Evolutionary conservation across 1,284 basidiomycete species (phyloP), one percentile per base, ranked within the genome.

Genomic region (Ceratobasidium theobromae): DNA sequence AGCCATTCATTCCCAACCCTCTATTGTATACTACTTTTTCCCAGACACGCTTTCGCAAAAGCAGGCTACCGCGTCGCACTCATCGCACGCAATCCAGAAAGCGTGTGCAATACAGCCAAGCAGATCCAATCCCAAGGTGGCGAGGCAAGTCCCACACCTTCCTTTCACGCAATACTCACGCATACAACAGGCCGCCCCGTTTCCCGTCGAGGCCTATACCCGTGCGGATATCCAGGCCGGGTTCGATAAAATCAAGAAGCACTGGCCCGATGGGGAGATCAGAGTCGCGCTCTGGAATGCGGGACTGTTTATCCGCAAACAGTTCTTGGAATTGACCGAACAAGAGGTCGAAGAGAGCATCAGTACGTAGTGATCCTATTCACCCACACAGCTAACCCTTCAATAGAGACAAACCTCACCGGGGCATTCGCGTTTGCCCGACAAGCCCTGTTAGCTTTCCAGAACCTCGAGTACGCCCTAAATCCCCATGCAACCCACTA

Each of bases 281-380:
- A 83, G 84, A 23, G 86, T 80, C 3, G 88, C 86, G 0, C 72
- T 91, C 18, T 91, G 81, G 77, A 91, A 91, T 72, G 82, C 80
- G 0, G 85, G 78, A 0, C 74, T 80, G 40, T 81, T 79, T 4
- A 75, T 85, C 4, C 87, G 82, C 79, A 89, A 89, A 75, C 77
- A 79, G 0, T 91, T 91, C 80, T 75, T 91, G 25, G 80, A 88
- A 16, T 73, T 87, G 27, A 87, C 85, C 0, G 81, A 84, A 23
- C 78, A 68, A 38, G 71, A 69, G 28, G 57, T 68, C 21, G 57
- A 69, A 28, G 53, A 68, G 33, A 69, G 68, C 48, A 58, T 52
- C 28, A 54, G 66, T 67, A 35, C 9, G 66, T 60, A 4, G 41
- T 30, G 14, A 32, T 4, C 46, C n/a, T 21, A 14, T 12, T 9